Base-by-base conservation (phyloP, 495 filamentous ascomycete genomes). In the Penicillium samsonianum region DNA sequence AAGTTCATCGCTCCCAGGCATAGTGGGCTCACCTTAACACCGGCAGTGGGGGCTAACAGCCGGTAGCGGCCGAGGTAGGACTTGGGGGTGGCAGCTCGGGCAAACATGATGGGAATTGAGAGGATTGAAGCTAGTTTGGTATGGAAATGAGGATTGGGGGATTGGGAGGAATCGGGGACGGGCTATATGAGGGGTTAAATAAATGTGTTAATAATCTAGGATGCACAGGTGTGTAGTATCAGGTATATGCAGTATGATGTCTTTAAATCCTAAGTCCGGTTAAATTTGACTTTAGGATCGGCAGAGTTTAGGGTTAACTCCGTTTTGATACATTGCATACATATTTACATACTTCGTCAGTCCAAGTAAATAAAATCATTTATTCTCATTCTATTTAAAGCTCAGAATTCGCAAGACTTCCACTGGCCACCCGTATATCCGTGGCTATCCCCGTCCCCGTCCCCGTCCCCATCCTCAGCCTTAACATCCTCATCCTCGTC, bases 1-100 rank as follows among this genome's bases (percentile, higher is more conserved):
- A 88, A 84, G 59, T 78, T 85, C 84, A 88, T 87, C 19, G 72
- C 71, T 0, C 86, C 86, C 5, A 89, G 74, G 52, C 82, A 84
- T 35, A 88, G 62, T 14, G 84, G 85, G 64, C 77, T 82, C 25
- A 88, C 83, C 44, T 77, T 70, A 17, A 87, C 75, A 1, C 75
- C 73, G 5, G 85, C 85, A 6, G 73, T 78, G 19, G 85, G 85
- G 5, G 85, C 75, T 2, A 87, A 77, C 45, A 85, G 68, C 17
- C 85, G 80, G 62, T 87, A 84, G 58, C 81, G 75, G 57, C 72
- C 82, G 42, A 88, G 73, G 19, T 72, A 73, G 43, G 64, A 64
- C 30, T 65, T 60, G 22, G 61, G 60, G 8, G 60, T 40, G 0
- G 56, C 3, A 40, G 60, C 53, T 17, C 57, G 37, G 23, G 55